phyloP scores from a whole-genome alignment of 148 eudicot genomes.

The Suaeda aralocaspica region DNA sequence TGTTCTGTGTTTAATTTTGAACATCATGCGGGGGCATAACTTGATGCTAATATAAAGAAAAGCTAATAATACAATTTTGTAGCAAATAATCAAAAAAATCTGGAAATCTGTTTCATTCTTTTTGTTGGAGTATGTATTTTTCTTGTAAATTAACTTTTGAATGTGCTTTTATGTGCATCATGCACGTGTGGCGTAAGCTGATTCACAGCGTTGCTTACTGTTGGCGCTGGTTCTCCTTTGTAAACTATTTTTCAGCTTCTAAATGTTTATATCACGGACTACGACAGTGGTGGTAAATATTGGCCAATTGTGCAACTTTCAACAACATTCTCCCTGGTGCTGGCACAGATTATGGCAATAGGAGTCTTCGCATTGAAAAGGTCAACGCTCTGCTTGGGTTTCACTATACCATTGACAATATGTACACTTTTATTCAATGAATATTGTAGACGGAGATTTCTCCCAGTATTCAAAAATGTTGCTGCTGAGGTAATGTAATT shows the following conservation, averaged over 20 bases:
- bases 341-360: slow-evolving; percentile 59
- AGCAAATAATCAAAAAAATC: background rate
- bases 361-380: slow-evolving; percentile 58
- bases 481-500: slow-evolving; percentile 56
- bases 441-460: slow-evolving; percentile 77
- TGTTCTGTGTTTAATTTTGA: background rate
- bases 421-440: slow-evolving; percentile 65
- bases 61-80: background rate
- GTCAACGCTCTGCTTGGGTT: slow-evolving; percentile 47
- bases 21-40: background rate
- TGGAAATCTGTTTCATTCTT: background rate
- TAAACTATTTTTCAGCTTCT: slow-evolving; percentile 56
- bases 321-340: slow-evolving; percentile 66
- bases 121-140: background rate
- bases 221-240: slow-evolving; percentile 1
- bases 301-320: slow-evolving; percentile 84
- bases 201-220: background rate
- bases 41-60: background rate
- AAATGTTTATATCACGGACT: slow-evolving; percentile 70
- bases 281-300: slow-evolving; percentile 77
- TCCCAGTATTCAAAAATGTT: slow-evolving; percentile 41
- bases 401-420: slow-evolving; percentile 51
- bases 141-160: background rate
- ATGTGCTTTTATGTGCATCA: slow-evolving; percentile 4
- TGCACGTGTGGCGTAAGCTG: background rate